phyloP scores from a whole-genome alignment of 192 early-diverging fungal species.

The Fimicolochytrium jonesii region DNA sequence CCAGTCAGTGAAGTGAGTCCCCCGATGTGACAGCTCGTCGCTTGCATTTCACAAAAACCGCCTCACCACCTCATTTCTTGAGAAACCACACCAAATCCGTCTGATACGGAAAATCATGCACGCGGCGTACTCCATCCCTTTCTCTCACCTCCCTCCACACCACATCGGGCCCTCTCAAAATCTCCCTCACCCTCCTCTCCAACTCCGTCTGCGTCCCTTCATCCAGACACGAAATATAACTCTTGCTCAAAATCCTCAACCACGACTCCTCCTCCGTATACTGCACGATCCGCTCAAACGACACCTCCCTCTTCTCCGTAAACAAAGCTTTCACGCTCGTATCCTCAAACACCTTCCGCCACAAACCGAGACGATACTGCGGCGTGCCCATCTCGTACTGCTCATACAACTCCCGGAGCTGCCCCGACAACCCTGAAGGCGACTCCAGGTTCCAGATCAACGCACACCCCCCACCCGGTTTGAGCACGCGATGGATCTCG shows the following conservation, averaged over 20 bases:
- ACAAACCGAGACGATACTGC: slow-evolving; percentile 42
- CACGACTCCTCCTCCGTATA: not conserved
- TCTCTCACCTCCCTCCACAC: not conserved
- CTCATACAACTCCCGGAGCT: slow-evolving; percentile 38
- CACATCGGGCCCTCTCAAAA: not conserved
- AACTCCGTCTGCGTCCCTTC: not conserved
- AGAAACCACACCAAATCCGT: slow-evolving; percentile 6
- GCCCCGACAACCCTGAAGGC: slow-evolving; percentile 25
- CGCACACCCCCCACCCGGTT: slow-evolving; percentile 29
- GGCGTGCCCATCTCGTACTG: slow-evolving; percentile 36
- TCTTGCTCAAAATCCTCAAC: slow-evolving; percentile 7
- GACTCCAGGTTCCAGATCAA: slow-evolving; percentile 51
- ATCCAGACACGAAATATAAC: slow-evolving; percentile 8
- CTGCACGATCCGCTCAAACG: not conserved
- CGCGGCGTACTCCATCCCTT: not conserved
- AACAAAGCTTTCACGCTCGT: slow-evolving; percentile 23
- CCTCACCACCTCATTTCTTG: not conserved
- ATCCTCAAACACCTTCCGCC: slow-evolving; percentile 30
- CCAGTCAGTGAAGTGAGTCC: no score
- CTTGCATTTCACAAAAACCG: no score
- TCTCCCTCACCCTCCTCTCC: not conserved
- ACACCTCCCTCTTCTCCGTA: not conserved
- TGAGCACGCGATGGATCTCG: slow-evolving; percentile 43
- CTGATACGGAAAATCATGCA: not conserved
- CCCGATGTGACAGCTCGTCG: no score